Conservation (phyloP, 495 filamentous ascomycete species). For the Tetracladium marchalianum region DNA sequence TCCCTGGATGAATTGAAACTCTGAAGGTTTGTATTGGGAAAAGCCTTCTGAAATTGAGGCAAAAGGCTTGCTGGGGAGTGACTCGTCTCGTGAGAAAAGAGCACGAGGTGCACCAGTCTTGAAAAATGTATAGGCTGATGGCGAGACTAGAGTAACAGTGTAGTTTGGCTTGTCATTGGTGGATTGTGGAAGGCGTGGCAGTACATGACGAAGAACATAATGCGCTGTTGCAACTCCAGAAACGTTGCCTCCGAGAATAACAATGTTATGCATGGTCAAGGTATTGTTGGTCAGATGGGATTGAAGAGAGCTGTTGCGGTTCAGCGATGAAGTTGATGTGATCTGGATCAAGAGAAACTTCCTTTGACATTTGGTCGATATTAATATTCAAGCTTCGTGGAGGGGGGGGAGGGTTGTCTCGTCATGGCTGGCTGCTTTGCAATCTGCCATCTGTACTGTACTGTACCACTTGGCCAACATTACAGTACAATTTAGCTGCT, state of each 20-base stretch:
- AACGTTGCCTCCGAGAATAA: slow-evolving; percentile 44
- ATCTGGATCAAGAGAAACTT: no score
- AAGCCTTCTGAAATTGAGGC: slow-evolving; percentile 30
- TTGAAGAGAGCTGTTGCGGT: no score
- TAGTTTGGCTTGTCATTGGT: slow-evolving; percentile 5
- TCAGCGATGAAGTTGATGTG: no score
- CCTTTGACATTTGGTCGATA: no score
- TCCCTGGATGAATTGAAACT: slow-evolving; percentile 48
- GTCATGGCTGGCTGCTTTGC: no score
- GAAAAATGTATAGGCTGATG: slow-evolving; percentile 31
- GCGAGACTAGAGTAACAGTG: slow-evolving; percentile 30
- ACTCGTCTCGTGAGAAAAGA: slow-evolving; percentile 31
- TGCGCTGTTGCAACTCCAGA: slow-evolving; percentile 38
- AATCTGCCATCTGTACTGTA: no score
- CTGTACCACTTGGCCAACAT: no score
- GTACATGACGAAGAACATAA: slow-evolving; percentile 37
- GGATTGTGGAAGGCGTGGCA: slow-evolving; percentile 24
- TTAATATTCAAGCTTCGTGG: no score
- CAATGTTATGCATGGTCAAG: slow-evolving; percentile 26
- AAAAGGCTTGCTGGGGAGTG: slow-evolving; percentile 37
- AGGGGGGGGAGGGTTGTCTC: no score
- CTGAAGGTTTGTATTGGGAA: slow-evolving; percentile 26
- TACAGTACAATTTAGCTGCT: no score
- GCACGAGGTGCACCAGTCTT: slow-evolving; percentile 35
- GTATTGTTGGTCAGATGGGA: background rate